These are phyloP conservation scores for Aspergillus amoenus DNA, from an alignment of 2,329 filamentous ascomycete species.

Conservation along the genomic window DNA sequence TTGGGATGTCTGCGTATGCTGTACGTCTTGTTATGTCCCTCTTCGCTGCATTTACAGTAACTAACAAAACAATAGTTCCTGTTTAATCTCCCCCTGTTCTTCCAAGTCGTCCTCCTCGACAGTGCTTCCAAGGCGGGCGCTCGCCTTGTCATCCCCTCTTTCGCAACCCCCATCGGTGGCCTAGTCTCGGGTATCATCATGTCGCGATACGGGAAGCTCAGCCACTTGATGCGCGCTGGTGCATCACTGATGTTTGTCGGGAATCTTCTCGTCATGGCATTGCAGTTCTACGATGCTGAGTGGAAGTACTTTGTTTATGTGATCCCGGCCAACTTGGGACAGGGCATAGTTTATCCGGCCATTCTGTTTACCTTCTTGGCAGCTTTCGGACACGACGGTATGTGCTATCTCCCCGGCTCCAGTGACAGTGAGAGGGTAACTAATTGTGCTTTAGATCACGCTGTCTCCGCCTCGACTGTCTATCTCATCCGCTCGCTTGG, in stretches of 20 bases:
- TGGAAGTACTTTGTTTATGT: conserved; percentile 50
- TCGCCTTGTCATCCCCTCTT: conserved; percentile 46
- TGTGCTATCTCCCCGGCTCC: conserved; percentile 13
- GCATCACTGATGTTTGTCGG: conserved; percentile 46
- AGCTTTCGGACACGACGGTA: conserved; percentile 62
- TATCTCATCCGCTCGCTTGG: conserved; percentile 65
- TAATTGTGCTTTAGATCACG: conserved; percentile 51
- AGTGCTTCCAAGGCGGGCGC: conserved; percentile 46
- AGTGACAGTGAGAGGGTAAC: neutral
- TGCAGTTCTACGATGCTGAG: conserved; percentile 42
- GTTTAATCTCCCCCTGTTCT: conserved; percentile 50
- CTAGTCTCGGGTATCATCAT: conserved; percentile 47
- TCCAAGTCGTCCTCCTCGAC: conserved; percentile 43
- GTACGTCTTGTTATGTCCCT: conserved; percentile 41
- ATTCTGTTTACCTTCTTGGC: conserved; percentile 63
- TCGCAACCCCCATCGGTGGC: conserved; percentile 47
- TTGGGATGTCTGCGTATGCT: conserved; percentile 62
- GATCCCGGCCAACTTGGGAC: conserved; percentile 48
- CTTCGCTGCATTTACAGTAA: neutral
- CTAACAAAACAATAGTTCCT: conserved; percentile 36
- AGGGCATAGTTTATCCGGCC: conserved; percentile 48
- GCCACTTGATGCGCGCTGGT: conserved; percentile 41
- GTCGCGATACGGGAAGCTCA: conserved; percentile 48
- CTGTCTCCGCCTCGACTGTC: conserved; percentile 61
- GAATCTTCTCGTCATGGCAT: conserved; percentile 41